Conservation (phyloP, 2,329 filamentous ascomycete species). For the Beauveria sp. region DNA sequence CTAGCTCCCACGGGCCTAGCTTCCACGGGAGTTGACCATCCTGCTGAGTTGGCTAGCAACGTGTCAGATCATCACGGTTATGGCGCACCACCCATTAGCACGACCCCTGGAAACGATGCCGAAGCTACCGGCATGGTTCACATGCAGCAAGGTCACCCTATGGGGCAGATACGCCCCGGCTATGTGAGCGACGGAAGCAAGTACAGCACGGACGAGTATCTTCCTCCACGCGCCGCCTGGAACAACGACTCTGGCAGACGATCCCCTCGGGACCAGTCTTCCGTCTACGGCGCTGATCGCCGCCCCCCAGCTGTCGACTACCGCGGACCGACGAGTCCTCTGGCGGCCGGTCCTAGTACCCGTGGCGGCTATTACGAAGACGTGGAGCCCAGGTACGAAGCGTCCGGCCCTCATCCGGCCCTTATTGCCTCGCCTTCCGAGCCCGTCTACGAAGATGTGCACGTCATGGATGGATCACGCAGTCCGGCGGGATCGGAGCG, state of each 20-base stretch:
- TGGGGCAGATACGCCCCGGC: slow-evolving; percentile 37
- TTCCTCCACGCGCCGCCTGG: slow-evolving; percentile 51
- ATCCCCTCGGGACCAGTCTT: slow-evolving; percentile 39
- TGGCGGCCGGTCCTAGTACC: slow-evolving; percentile 23
- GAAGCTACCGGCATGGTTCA: slow-evolving; percentile 69
- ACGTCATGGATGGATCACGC: slow-evolving; percentile 45
- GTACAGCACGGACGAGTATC: slow-evolving; percentile 70
- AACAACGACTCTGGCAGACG: slow-evolving; percentile 35
- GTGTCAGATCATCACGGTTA: slow-evolving; percentile 37
- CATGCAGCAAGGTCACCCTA: slow-evolving; percentile 49
- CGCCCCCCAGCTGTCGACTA: slow-evolving; percentile 27
- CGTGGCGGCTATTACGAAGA: slow-evolving; percentile 76
- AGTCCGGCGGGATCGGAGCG: slow-evolving; percentile 72
- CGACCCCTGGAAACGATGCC: slow-evolving; percentile 55
- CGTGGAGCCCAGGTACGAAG: slow-evolving; percentile 74
- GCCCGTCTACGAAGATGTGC: slow-evolving; percentile 54
- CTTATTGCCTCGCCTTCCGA: slow-evolving; percentile 25
- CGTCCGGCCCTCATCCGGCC: slow-evolving; percentile 17
- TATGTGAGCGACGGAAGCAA: slow-evolving; percentile 60
- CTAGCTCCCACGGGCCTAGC: slow-evolving; percentile 41
- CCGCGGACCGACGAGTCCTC: slow-evolving; percentile 26
- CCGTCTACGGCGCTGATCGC: slow-evolving; percentile 27
- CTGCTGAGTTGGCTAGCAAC: slow-evolving; percentile 72
- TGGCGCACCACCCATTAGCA: slow-evolving; percentile 23
- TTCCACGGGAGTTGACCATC: slow-evolving; percentile 31